A percentile compares a stretch with the other conserved stretches of the same genome.
These are phyloP conservation scores for Sporothrix pallida DNA, from an alignment of 2,329 filamentous ascomycete species.

Conservation along the genomic window DNA sequence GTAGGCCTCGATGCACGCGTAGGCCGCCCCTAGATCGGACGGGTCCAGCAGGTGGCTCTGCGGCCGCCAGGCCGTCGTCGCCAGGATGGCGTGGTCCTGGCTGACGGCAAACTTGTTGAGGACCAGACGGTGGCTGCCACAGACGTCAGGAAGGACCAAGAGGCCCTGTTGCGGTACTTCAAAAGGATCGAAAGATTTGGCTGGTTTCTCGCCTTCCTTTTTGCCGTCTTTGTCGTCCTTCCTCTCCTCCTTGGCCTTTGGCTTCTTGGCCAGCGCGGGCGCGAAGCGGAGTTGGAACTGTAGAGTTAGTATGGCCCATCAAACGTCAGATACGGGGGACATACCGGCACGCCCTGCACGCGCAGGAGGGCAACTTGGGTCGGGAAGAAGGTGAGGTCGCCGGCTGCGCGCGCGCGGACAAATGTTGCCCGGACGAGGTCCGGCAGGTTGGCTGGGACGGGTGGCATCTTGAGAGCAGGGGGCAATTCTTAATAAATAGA, in stretches of 20 bases:
- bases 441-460: conserved; percentile 55
- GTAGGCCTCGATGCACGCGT: conserved; percentile 66
- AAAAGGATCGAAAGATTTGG: conserved; percentile 64
- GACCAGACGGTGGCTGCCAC: conserved; percentile 63
- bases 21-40: conserved; percentile 65
- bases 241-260: conserved; percentile 55
- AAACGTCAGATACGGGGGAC: conserved; percentile 35
- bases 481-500: too few relatives aligned
- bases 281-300: conserved; percentile 78
- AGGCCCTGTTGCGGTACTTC: conserved; percentile 62
- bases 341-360: conserved; percentile 52
- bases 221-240: neutral
- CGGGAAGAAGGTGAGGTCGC: conserved; percentile 60
- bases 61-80: conserved; percentile 66
- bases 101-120: conserved; percentile 79
- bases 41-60: conserved; percentile 68
- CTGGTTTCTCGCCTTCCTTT: neutral
- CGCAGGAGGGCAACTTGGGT: conserved; percentile 58
- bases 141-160: conserved; percentile 56
- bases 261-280: conserved; percentile 70
- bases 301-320: neutral
- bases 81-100: conserved; percentile 73
- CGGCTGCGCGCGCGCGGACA: conserved; percentile 52
- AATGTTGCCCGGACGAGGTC: conserved; percentile 59
- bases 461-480: neutral